A percentile compares a stretch with the other conserved stretches of the same genome.
Evolutionary conservation across 1,284 basidiomycete species (phyloP).

Genomic region (Salmacisia buchloeana): DNA sequence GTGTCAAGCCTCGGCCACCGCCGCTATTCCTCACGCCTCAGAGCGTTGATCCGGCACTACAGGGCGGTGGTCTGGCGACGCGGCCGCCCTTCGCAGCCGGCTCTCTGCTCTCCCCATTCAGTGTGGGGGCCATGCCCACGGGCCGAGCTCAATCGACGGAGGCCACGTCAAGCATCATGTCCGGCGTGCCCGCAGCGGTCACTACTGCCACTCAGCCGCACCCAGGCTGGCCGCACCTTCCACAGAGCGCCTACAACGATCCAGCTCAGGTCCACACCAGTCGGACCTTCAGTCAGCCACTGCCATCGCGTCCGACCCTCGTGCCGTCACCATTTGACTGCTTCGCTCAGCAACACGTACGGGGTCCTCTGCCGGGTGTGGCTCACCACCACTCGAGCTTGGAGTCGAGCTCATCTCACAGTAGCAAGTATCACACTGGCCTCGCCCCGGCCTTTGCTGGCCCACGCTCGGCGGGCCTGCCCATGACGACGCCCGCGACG

Average conservation of each 20-base stretch:
- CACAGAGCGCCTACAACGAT: too few species aligned
- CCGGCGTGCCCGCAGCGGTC: too few species aligned
- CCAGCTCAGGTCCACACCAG: too few species aligned
- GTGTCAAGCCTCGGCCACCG: too few species aligned
- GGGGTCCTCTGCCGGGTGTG: not conserved
- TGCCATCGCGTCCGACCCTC: not conserved
- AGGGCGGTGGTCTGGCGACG: too few species aligned
- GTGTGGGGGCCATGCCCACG: too few species aligned
- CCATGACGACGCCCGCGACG: constrained; percentile 1
- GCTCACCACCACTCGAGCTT: not conserved
- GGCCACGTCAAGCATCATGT: too few species aligned
- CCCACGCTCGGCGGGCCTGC: not conserved
- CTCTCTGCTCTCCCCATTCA: not conserved
- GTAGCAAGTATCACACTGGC: not conserved
- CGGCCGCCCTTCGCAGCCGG: not conserved
- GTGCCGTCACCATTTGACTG: not conserved
- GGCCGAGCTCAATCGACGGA: too few species aligned
- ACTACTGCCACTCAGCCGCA: not conserved
- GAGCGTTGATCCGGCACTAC: too few species aligned
- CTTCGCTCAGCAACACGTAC: not conserved
- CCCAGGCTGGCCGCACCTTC: not conserved
- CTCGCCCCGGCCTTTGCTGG: too few species aligned
- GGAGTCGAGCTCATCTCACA: not conserved
- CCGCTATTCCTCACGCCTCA: too few species aligned
- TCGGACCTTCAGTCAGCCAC: too few species aligned